Percentiles rank a stretch among this genome's conserved stretches.
Conservation (phyloP, 768 basidiomycete genomes). For the Leccinum pellstonianum region DNA sequence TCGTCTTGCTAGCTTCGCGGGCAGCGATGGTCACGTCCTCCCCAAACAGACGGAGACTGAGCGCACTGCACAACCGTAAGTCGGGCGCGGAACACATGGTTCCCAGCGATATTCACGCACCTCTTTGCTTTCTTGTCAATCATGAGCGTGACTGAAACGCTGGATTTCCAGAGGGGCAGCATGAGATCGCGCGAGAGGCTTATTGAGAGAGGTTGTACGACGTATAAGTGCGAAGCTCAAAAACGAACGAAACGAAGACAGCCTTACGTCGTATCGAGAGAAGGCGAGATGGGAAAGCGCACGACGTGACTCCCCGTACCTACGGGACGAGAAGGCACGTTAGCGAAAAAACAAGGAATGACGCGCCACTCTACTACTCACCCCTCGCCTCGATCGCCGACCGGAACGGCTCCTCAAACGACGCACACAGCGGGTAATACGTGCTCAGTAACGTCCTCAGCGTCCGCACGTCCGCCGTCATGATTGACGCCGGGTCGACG, state of each 20-base stretch:
- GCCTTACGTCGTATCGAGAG: constrained; percentile 54
- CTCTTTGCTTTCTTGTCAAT: constrained; percentile 96
- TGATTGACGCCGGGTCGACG: no score
- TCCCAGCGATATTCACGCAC: constrained; percentile 38
- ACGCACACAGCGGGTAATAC: no score
- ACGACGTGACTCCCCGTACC: constrained; percentile 73
- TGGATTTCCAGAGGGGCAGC: constrained; percentile 97
- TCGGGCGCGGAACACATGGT: not conserved
- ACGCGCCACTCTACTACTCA: constrained; percentile 3
- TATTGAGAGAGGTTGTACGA: not conserved
- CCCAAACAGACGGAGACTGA: constrained; percentile 83
- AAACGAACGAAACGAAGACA: not conserved
- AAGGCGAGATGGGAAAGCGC: constrained; percentile 56
- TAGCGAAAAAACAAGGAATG: not conserved
- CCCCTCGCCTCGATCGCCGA: no score
- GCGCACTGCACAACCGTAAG: constrained; percentile 50
- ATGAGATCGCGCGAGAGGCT: constrained; percentile 78
- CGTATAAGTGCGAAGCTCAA: not conserved
- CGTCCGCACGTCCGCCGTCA: no score
- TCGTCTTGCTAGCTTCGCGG: constrained; percentile 35
- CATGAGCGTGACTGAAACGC: constrained; percentile 84
- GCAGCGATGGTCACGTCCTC: constrained; percentile 66
- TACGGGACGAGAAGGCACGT: constrained; percentile 23
- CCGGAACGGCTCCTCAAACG: no score
- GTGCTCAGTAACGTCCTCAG: no score